Conservation (phyloP, 257 asterid species). For the Thymus mandschuricus region DNA sequence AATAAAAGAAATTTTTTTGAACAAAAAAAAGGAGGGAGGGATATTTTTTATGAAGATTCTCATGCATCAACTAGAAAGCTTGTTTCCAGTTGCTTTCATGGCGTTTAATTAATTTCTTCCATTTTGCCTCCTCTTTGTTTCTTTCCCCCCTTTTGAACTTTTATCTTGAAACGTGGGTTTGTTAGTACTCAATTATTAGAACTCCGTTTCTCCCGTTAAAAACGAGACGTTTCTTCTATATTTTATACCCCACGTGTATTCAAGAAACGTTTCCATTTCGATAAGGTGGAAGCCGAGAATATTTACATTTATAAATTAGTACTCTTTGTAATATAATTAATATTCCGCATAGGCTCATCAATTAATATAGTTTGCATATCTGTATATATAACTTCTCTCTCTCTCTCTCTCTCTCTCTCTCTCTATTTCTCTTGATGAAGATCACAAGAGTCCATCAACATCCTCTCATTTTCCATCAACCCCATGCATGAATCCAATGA, state of each 20-base stretch:
- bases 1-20: background rate
- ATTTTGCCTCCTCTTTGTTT: background rate
- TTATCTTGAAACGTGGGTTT: no score
- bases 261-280: no score
- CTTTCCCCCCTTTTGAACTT: background rate
- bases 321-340: no score
- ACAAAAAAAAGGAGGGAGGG: constrained; percentile 2
- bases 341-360: no score
- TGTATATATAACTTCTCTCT: no score
- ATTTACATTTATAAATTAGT: background rate
- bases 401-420: constrained; percentile 1
- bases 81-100: constrained; percentile 25
- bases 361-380: no score
- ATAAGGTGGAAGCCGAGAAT: no score
- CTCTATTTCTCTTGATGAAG: constrained; percentile 50
- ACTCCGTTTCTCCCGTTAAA: no score
- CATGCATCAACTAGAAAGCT: constrained; percentile 25
- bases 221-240: no score
- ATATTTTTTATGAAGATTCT: constrained; percentile 24
- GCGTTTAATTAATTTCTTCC: background rate
- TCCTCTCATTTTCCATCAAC: constrained; percentile 45
- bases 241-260: no score
- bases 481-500: constrained; percentile 67
- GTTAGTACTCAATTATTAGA: no score
- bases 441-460: constrained; percentile 61